Evolutionary conservation across 768 basidiomycete species (phyloP).

Genomic region (Lactarius tabidus): DNA sequence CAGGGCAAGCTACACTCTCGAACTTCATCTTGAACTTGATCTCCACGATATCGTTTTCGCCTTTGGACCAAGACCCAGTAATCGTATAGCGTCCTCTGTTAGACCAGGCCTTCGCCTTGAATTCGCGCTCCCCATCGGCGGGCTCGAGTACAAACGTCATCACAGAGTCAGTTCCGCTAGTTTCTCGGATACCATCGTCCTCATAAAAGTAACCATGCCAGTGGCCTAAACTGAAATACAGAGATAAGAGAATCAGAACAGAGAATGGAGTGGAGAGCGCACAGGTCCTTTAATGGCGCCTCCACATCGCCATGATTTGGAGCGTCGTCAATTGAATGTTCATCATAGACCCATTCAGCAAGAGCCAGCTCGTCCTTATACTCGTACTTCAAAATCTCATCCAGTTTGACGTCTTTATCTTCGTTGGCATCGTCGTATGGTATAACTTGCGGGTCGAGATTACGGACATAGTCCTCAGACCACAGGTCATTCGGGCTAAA

Average conservation of each 20-base stretch:
- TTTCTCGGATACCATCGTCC: background rate
- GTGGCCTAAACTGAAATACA: slow-evolving; percentile 10
- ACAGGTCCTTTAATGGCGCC: slow-evolving; percentile 17
- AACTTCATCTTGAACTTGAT: slow-evolving; percentile 25
- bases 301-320: background rate
- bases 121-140: slow-evolving; percentile 8
- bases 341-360: slow-evolving; percentile 19
- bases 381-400: slow-evolving; percentile 3
- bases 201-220: slow-evolving; percentile 22
- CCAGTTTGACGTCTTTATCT: slow-evolving; percentile 10
- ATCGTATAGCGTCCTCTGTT: slow-evolving; percentile 22
- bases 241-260: background rate
- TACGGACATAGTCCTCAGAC: slow-evolving; percentile 2
- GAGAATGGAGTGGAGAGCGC: background rate
- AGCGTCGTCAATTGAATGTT: slow-evolving; percentile 8
- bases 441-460: background rate
- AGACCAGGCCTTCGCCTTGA: slow-evolving; percentile 18
- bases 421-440: slow-evolving; percentile 11
- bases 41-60: slow-evolving; percentile 17
- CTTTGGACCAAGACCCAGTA: slow-evolving; percentile 20
- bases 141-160: slow-evolving; percentile 14
- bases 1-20: slow-evolving; percentile 1
- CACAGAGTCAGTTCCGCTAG: slow-evolving; percentile 1
- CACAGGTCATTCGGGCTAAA: background rate
- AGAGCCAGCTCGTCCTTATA: slow-evolving; percentile 2